Percentiles rank a stretch among this genome's conserved stretches.
Evolutionary conservation across 345 rosid genomes (phyloP).

Genomic region (Alliaria petiolata): DNA sequence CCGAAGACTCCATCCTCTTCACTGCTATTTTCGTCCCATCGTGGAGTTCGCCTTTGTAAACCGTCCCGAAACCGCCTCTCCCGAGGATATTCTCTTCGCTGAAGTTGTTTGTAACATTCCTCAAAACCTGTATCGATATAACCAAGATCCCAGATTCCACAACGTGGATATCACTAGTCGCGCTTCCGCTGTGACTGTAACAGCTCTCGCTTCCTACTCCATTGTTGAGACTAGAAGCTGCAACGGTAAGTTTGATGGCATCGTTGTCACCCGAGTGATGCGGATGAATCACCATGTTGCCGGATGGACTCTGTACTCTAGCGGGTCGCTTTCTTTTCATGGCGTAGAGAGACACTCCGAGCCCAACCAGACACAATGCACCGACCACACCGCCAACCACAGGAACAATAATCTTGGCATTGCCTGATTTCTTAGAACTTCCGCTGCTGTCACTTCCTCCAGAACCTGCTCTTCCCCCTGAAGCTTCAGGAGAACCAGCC

Average conservation of each 20-base stretch:
- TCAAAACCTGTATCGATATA: conserved; percentile 69
- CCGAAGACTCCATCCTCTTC: conserved; percentile 81
- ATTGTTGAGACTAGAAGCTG: conserved; percentile 48
- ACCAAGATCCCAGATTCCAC: conserved; percentile 76
- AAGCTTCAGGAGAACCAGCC: no score
- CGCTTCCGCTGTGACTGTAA: conserved; percentile 45
- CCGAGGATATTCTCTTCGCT: conserved; percentile 72
- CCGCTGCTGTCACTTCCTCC: conserved; percentile 33
- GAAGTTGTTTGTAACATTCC: conserved; percentile 70
- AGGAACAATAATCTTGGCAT: conserved; percentile 48
- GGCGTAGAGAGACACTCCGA: conserved; percentile 39
- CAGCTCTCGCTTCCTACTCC: conserved; percentile 41
- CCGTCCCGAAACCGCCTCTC: conserved; percentile 85
- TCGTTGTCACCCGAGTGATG: conserved; percentile 59
- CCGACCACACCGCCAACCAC: conserved; percentile 48
- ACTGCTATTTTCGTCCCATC: conserved; percentile 92
- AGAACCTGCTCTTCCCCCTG: neutral
- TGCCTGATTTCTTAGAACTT: conserved; percentile 41
- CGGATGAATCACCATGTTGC: conserved; percentile 56
- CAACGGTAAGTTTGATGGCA: conserved; percentile 53
- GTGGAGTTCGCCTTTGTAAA: conserved; percentile 77
- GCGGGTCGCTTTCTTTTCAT: conserved; percentile 36
- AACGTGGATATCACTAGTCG: conserved; percentile 55
- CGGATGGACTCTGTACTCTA: conserved; percentile 49
- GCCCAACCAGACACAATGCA: conserved; percentile 44